Evolutionary conservation across 495 filamentous ascomycete species (phyloP).

Genomic region (Diplogelasinospora grovesii): DNA sequence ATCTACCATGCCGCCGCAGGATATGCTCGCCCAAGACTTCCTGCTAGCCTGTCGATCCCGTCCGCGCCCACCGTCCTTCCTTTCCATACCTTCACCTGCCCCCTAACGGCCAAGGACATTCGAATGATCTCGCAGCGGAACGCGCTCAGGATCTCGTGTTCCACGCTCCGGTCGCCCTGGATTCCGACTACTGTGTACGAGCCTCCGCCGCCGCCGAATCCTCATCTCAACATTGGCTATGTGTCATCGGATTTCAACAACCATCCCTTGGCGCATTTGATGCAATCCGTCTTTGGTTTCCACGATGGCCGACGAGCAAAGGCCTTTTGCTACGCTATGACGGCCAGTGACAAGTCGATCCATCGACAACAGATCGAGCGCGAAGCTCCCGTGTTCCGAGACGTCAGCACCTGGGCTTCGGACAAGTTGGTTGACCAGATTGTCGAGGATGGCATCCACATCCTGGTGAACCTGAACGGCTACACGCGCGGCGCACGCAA

Average conservation of each 20-base stretch:
- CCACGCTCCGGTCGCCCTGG: slow-evolving; percentile 81
- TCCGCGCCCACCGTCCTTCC: slow-evolving; percentile 91
- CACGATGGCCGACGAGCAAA: slow-evolving; percentile 67
- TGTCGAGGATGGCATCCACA: slow-evolving; percentile 88
- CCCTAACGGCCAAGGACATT: slow-evolving; percentile 87
- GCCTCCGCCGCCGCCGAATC: slow-evolving; percentile 74
- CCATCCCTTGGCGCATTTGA: slow-evolving; percentile 91
- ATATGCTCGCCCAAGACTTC: slow-evolving; percentile 72
- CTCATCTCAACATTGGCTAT: slow-evolving; percentile 85
- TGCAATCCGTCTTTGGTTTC: slow-evolving; percentile 97
- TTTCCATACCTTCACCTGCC: slow-evolving; percentile 98
- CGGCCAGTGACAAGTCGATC: slow-evolving; percentile 79
- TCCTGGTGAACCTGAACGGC: slow-evolving; percentile 93
- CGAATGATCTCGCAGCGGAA: slow-evolving; percentile 94
- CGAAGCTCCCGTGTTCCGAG: slow-evolving; percentile 87
- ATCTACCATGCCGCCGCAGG: slow-evolving; percentile 49
- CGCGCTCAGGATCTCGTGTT: slow-evolving; percentile 84
- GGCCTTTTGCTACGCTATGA: slow-evolving; percentile 97
- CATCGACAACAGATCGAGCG: slow-evolving; percentile 92
- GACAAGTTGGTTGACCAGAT: slow-evolving; percentile 87
- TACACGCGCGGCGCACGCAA: slow-evolving; percentile 97
- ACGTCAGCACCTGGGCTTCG: slow-evolving; percentile 80
- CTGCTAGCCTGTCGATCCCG: slow-evolving; percentile 68
- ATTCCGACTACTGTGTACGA: slow-evolving; percentile 72
- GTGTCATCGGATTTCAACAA: slow-evolving; percentile 99